phyloP scores from a whole-genome alignment of 2,329 filamentous ascomycete genomes.

The Fusarium armeniacum region DNA sequence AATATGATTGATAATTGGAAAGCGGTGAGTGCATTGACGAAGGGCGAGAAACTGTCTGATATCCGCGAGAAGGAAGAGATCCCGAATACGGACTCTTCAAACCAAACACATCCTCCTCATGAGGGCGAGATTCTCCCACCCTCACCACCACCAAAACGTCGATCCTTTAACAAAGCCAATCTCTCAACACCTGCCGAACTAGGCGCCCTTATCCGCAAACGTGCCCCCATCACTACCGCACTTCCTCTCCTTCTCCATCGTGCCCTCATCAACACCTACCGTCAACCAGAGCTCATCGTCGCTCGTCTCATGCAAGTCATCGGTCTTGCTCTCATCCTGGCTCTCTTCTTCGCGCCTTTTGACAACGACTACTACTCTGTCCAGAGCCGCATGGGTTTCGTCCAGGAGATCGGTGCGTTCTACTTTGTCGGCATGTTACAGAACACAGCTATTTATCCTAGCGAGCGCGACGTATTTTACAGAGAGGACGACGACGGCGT shows the following conservation, averaged over 20 bases:
- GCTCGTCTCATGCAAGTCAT: conserved; percentile 77
- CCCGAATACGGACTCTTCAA: conserved; percentile 22
- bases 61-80: conserved; percentile 52
- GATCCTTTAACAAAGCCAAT: conserved; percentile 59
- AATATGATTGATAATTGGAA: conserved; percentile 72
- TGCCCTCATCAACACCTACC: conserved; percentile 76
- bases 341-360: conserved; percentile 79
- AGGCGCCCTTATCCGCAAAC: conserved; percentile 74
- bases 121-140: conserved; percentile 1
- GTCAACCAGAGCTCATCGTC: conserved; percentile 74
- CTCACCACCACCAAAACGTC: conserved; percentile 53
- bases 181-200: conserved; percentile 79
- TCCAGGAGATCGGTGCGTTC: conserved; percentile 78
- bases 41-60: conserved; percentile 44
- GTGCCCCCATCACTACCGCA: conserved; percentile 71
- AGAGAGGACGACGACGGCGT: conserved; percentile 80
- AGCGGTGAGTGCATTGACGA: conserved; percentile 24
- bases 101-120: not conserved
- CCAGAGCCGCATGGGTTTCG: conserved; percentile 80
- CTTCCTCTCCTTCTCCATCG: conserved; percentile 77
- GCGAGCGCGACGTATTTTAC: conserved; percentile 81
- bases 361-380: conserved; percentile 77
- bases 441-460: conserved; percentile 80
- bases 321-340: conserved; percentile 72
- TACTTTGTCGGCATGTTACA: conserved; percentile 85